A percentile compares a stretch with the other conserved stretches of the same genome.
phyloP scores from a whole-genome alignment of 495 filamentous ascomycete genomes.

The Amphirosellinia nigrospora region DNA sequence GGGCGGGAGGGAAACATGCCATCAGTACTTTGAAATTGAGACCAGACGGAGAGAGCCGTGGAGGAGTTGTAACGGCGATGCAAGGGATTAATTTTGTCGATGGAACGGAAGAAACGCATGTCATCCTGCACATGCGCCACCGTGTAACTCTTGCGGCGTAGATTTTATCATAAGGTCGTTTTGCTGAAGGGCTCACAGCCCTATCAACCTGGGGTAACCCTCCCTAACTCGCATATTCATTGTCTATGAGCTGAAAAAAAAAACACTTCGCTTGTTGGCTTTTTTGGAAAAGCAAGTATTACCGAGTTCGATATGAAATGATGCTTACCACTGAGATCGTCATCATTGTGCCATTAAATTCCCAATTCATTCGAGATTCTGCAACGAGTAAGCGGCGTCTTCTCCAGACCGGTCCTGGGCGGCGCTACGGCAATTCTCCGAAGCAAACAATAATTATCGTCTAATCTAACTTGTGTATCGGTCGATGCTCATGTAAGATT shows the following conservation, averaged over 20 bases:
- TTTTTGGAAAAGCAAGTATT: conserved; percentile 4
- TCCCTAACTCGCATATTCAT: no score
- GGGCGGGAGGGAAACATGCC: no score
- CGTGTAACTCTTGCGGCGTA: neutral
- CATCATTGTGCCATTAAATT: neutral
- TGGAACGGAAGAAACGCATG: conserved; percentile 1
- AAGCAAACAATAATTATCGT: neutral
- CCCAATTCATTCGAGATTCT: neutral
- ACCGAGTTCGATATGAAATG: neutral
- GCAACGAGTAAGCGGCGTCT: neutral
- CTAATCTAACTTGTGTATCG: neutral
- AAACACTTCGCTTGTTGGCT: neutral
- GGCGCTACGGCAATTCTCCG: neutral
- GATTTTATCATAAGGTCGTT: neutral
- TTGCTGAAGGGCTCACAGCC: neutral
- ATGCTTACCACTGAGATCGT: neutral
- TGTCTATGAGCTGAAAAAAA: neutral
- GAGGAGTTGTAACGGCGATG: conserved; percentile 1
- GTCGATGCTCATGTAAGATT: neutral
- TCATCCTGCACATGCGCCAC: conserved; percentile 23
- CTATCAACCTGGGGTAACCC: no score
- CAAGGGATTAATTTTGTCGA: conserved; percentile 19
- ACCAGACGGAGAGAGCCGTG: neutral
- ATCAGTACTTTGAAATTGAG: neutral
- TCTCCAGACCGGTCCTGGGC: neutral